Evolutionary conservation across 169 alveolate genomes (phyloP).

Genomic region (Plasmodium knowlesi): DNA sequence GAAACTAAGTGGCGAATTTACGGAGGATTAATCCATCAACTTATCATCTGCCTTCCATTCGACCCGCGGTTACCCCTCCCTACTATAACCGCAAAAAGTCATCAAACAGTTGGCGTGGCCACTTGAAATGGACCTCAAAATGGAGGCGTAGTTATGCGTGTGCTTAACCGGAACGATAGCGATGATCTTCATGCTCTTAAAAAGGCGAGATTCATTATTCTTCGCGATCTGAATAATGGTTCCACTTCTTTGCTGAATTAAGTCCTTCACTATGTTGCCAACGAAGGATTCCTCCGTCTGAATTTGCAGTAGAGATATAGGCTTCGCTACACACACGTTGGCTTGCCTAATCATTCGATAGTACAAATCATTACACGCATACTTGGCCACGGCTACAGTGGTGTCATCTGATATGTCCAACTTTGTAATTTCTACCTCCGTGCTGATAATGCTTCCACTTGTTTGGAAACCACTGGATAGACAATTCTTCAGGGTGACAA

Average conservation of each 20-base stretch:
- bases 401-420: constrained; percentile 54
- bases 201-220: constrained; percentile 22
- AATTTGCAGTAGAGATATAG: constrained; percentile 56
- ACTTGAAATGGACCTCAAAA: constrained; percentile 71
- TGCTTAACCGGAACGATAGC: constrained; percentile 49
- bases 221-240: constrained; percentile 64
- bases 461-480: constrained; percentile 64
- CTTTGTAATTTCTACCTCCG: constrained; percentile 60
- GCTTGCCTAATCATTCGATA: constrained; percentile 54
- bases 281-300: constrained; percentile 72
- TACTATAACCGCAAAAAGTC: constrained; percentile 67
- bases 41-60: background rate
- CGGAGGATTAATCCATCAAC: background rate
- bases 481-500: constrained; percentile 54
- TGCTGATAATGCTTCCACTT: constrained; percentile 68
- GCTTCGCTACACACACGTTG: constrained; percentile 47
- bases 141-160: constrained; percentile 62
- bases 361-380: constrained; percentile 74
- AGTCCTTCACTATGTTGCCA: constrained; percentile 56
- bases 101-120: constrained; percentile 66
- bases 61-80: background rate
- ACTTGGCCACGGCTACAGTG: constrained; percentile 68
- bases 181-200: constrained; percentile 68
- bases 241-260: constrained; percentile 68
- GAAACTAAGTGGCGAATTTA: background rate